phyloP scores from a whole-genome alignment of 2,329 filamentous ascomycete genomes.

The Dothiorella sarmentorum region DNA sequence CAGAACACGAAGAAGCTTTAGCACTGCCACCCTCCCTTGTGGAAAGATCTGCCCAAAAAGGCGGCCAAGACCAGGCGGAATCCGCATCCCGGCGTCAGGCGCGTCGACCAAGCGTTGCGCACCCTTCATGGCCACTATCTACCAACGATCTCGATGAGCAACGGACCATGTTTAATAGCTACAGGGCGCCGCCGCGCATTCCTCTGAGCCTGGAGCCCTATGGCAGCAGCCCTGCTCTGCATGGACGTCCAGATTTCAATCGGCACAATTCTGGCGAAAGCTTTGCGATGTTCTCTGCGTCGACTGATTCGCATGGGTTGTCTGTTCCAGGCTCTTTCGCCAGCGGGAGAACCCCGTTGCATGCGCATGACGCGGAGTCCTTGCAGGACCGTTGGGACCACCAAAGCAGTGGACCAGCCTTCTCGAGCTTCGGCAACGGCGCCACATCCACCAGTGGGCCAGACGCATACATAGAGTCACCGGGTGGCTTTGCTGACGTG shows the following conservation, averaged over 20 bases:
- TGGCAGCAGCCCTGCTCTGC: slow-evolving; percentile 35
- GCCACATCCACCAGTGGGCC: slow-evolving; percentile 12
- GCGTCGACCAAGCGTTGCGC: slow-evolving; percentile 2
- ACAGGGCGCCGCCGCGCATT: slow-evolving; percentile 48
- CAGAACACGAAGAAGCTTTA: slow-evolving; percentile 36
- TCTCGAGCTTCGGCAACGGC: slow-evolving; percentile 34
- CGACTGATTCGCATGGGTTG: slow-evolving; percentile 53
- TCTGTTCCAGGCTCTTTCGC: slow-evolving; percentile 53
- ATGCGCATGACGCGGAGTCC: slow-evolving; percentile 26
- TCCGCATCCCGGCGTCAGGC: slow-evolving; percentile 1
- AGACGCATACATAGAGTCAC: slow-evolving; percentile 15
- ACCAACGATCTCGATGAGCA: slow-evolving; percentile 36
- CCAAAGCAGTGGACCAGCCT: slow-evolving; percentile 19
- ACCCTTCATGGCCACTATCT: slow-evolving; percentile 24
- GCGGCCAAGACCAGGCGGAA: slow-evolving; percentile 18
- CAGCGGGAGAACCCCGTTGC: slow-evolving; percentile 30
- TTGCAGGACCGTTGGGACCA: slow-evolving; percentile 31
- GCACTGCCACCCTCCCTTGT: slow-evolving; percentile 31
- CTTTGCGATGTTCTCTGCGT: slow-evolving; percentile 63
- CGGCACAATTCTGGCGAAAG: slow-evolving; percentile 60
- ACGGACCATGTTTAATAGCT: slow-evolving; percentile 42
- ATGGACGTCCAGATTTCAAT: slow-evolving; percentile 36
- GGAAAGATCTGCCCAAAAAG: slow-evolving; percentile 27
- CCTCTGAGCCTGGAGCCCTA: slow-evolving; percentile 48
- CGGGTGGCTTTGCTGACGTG: slow-evolving; percentile 14